Percentiles rank a stretch among this genome's conserved stretches.
Evolutionary conservation across 768 basidiomycete species (phyloP).

Genomic region (Mycena haematopus): DNA sequence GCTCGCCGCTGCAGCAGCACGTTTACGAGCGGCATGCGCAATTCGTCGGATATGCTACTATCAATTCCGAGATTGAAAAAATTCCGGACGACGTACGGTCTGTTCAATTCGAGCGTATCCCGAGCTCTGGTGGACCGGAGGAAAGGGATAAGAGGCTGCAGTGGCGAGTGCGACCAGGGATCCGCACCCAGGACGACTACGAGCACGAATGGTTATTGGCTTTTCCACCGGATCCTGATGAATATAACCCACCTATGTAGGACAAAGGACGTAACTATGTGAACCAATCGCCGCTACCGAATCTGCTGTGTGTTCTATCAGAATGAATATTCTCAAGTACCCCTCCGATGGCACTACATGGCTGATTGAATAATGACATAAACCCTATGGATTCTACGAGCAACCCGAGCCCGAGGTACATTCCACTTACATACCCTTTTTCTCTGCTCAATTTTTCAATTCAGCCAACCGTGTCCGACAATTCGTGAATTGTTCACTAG

Average conservation of each 20-base stretch:
- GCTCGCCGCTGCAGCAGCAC: background rate
- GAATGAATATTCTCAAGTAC: too few relatives aligned
- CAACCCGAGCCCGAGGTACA: background rate
- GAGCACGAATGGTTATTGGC: background rate
- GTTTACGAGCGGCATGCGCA: background rate
- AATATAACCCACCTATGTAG: too few relatives aligned
- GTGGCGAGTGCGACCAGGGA: background rate
- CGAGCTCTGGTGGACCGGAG: background rate
- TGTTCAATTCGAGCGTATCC: background rate
- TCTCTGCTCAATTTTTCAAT: background rate
- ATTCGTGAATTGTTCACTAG: constrained; percentile 45
- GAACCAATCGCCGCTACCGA: too few relatives aligned
- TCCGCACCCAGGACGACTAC: background rate
- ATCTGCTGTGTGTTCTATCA: too few relatives aligned
- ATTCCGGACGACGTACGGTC: background rate
- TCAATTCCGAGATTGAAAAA: background rate
- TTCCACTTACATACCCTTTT: background rate
- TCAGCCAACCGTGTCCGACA: constrained; percentile 19
- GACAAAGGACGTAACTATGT: too few relatives aligned
- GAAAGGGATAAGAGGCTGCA: background rate
- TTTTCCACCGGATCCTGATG: too few relatives aligned
- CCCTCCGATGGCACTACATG: too few relatives aligned
- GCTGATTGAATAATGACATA: constrained; percentile 35
- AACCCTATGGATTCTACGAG: background rate
- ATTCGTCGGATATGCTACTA: background rate